Evolutionary conservation across 331 rosid species (phyloP), one percentile per base, ranked within the genome.

Genomic region (Arachis monticola): DNA sequence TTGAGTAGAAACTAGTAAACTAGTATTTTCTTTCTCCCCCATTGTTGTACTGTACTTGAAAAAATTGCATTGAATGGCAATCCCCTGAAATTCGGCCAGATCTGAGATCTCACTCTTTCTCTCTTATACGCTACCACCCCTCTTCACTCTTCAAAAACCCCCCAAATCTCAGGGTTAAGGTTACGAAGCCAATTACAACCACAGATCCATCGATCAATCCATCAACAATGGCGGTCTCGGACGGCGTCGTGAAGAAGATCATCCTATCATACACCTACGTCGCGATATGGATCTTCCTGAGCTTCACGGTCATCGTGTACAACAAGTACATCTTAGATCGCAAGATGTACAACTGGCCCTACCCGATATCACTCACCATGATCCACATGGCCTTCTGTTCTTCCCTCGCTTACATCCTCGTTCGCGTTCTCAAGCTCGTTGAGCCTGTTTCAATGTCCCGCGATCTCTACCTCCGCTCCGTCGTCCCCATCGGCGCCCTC

Each of bases 331-430:
- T 94, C 81, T 84, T 94, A 11, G 97, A 94, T 69, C 95, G 86
- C 2, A 94, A 94, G 80, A 84, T 94, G 91, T 94, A 90, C 88
- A 88, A 92, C 75, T 94, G 99, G 99, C 95, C 98, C 0, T 94
- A 78, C 75, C 98, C 98, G 42, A 91, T 94, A 77, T 90, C 98
- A 0, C 95, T 94, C 51, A 91, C 98, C 82, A 94, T 94, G 98
- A 94, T 94, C 83, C 98, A 94, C 76, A 94, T 94, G 98, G 92
- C 80, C 38, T 94, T 94, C 74, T 94, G 98, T 76, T 91, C 98
- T 58, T 85, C 95, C 77, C 76, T 94, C 12, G 98, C 98, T 0
- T 91, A 84, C 74, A 78, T 94, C 32, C 95, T 94, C 66, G 89
- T 94, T 65, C 84, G 88, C 51, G 93, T 94, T 66, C 81, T 94